Base-by-base conservation (phyloP, 768 basidiomycete genomes). In the Trametes cinnabarina region DNA sequence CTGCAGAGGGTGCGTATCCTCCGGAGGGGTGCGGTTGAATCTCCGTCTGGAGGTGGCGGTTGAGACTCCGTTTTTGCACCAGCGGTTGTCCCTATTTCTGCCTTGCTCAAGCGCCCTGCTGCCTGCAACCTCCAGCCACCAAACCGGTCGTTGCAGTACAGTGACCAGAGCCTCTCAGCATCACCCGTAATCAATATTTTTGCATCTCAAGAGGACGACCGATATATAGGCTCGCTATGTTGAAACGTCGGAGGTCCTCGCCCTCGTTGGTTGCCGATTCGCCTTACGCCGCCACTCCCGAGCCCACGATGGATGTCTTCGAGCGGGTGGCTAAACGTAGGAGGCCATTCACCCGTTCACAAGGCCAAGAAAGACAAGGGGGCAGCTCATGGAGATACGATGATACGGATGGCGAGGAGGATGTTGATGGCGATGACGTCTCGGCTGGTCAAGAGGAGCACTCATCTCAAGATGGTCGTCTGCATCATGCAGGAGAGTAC, bases 201-300 rank as follows among this genome's bases (percentile, higher is more conserved):
- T 32, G 30, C 7, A 12, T 10, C 35, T 30, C 30, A 39, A 23
- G 20, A 26, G 3, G 47, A n/a, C 30, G 10, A 20, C 28, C 7
- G 3, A 12, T 43, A 23, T 23, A 26, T 40, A n/a, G 23, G 20
- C 20, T 15, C 41, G 51, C 40, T 11, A 84, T 85, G 84, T 67
- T 85, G 54, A 85, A 85, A 64, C 77, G 84, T 55, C 80, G 77
- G 42, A 72, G 84, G 15, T 62, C 68, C 4, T 78, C 82, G 2
- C 46, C 55, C 17, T 52, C 60, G 20, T 61, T 57, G 40, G 17
- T 47, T 6, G 46, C 49, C 32, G 60, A 52, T 30, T 12, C 44
- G 1, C 46, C 55, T 9, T 61, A 53, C 22, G 47, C 22, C 4
- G 53, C 51, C 19, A n/a, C 55, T 4, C 46, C 50, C 2, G 55